Percentiles rank a stretch among this genome's conserved stretches.
These are phyloP conservation scores for Gossypioides kirkii DNA, from an alignment of 345 rosid genomes.

Conservation along the genomic window DNA sequence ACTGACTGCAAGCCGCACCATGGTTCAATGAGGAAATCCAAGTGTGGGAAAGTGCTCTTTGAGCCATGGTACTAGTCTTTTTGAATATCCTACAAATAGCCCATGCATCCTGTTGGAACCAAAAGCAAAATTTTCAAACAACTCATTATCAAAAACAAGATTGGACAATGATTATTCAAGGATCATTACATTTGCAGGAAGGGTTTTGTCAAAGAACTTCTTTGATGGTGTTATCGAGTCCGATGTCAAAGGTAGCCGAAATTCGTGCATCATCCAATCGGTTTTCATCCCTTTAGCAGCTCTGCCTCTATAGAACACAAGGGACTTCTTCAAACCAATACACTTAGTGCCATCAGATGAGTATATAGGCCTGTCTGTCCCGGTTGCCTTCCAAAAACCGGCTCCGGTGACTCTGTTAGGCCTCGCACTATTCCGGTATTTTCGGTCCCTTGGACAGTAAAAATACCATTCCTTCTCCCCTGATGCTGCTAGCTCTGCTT, in stretches of 20 bases:
- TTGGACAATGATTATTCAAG: background rate
- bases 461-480: constrained; percentile 95
- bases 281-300: constrained; percentile 96
- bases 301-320: constrained; percentile 88
- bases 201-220: constrained; percentile 50
- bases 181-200: constrained; percentile 56
- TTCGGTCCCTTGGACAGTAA: constrained; percentile 82
- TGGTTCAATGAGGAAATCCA: constrained; percentile 38
- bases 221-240: constrained; percentile 43
- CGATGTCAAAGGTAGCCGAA: constrained; percentile 65
- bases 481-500: constrained; percentile 53
- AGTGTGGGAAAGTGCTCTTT: constrained; percentile 56
- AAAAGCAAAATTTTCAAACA: background rate
- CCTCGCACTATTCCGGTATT: constrained; percentile 80
- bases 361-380: constrained; percentile 91
- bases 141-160: background rate
- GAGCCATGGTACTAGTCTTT: constrained; percentile 70
- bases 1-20: constrained; percentile 23
- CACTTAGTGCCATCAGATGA: constrained; percentile 64
- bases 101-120: constrained; percentile 70
- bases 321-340: constrained; percentile 88
- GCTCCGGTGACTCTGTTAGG: constrained; percentile 92
- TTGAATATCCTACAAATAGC: constrained; percentile 96
- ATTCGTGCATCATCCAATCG: constrained; percentile 99
- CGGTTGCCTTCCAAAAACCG: constrained; percentile 96